These are phyloP conservation scores for Leccinum huronense DNA, from an alignment of 1,284 basidiomycete genomes.

Conservation along the genomic window DNA sequence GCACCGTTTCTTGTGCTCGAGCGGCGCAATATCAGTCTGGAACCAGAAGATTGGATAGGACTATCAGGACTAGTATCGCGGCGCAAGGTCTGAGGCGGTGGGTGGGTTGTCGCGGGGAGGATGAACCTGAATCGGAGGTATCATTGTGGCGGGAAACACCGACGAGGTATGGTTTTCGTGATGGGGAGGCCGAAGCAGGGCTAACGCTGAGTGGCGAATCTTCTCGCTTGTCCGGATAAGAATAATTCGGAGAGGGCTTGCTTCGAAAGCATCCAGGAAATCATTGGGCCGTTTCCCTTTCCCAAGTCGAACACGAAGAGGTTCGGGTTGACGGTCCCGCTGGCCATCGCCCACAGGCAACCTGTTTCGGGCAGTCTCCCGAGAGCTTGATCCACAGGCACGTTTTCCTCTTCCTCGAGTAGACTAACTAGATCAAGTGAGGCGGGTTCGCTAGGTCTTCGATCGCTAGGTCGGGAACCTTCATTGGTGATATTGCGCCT, in stretches of 20 bases:
- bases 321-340: slow-evolving; percentile 32
- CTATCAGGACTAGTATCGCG: slow-evolving; percentile 60
- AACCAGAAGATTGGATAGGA: slow-evolving; percentile 34
- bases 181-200: slow-evolving; percentile 51
- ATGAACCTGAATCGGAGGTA: slow-evolving; percentile 47
- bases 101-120: slow-evolving; percentile 52
- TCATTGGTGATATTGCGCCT: slow-evolving; percentile 39
- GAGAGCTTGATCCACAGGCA: slow-evolving; percentile 41
- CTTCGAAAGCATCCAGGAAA: slow-evolving; percentile 59
- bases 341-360: slow-evolving; percentile 20
- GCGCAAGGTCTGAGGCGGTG: slow-evolving; percentile 58
- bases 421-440: slow-evolving; percentile 63
- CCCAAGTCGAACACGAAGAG: slow-evolving; percentile 54
- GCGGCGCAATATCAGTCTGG: slow-evolving; percentile 54
- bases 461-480: slow-evolving; percentile 45
- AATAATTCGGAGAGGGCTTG: slow-evolving; percentile 33
- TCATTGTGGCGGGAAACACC: slow-evolving; percentile 46
- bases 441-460: slow-evolving; percentile 59
- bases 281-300: slow-evolving; percentile 84
- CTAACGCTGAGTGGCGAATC: slow-evolving; percentile 32
- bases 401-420: slow-evolving; percentile 69
- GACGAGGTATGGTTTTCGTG: slow-evolving; percentile 56
- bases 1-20: slow-evolving; percentile 51
- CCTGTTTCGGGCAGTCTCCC: slow-evolving; percentile 31
- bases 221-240: slow-evolving; percentile 32